Base-by-base conservation (phyloP, 805 yeast species). In the Candida khao-thaluensis region DNA sequence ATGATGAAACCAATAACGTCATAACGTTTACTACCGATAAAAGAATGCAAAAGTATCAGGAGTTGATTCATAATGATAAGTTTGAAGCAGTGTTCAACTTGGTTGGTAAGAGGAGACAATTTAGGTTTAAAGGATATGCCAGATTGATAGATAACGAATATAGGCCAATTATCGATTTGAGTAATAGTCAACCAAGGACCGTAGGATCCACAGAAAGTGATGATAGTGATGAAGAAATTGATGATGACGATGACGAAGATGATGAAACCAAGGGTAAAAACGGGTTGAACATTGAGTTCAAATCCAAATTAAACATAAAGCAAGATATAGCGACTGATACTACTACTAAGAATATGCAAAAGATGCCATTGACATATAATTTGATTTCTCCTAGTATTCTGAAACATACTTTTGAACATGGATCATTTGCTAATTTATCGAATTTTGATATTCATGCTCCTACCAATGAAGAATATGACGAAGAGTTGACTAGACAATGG, bases 81-180 rank as follows among this genome's bases (percentile, higher is more conserved):
- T 82, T 79, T 56, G 95, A 87, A 62, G 85, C 87, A 1, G 83
- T 86, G 42, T 85, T 84, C 55, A 83, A 85, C 66, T 83, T 86
- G 54, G 74, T 70, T 7, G 68, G 66, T 16, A 57, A 74, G 17
- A 73, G 74, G 56, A 82, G 76, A 52, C 95, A 87, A 60, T 84
- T 81, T 56, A 68, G 95, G 49, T 67, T 87, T 44, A 72, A 79
- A 41, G 95, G 95, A 9, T 59, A 66, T 18, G 85, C 85, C 10
- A 71, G 78, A 45, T 52, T 68, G 23, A 55, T 69, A 23, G 72
- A 66, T 48, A 54, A 51, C 37, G 46, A 45, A 8, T 48, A 57
- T 41, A 48, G 48, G 14, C 74, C 74, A 2, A 41, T 43, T 15
- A 51, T 66, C 30, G 68, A 63, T 40, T 47, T 64, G 35, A 48